Conservation (phyloP, 306 rosid species). For the Luffa acutangula region DNA sequence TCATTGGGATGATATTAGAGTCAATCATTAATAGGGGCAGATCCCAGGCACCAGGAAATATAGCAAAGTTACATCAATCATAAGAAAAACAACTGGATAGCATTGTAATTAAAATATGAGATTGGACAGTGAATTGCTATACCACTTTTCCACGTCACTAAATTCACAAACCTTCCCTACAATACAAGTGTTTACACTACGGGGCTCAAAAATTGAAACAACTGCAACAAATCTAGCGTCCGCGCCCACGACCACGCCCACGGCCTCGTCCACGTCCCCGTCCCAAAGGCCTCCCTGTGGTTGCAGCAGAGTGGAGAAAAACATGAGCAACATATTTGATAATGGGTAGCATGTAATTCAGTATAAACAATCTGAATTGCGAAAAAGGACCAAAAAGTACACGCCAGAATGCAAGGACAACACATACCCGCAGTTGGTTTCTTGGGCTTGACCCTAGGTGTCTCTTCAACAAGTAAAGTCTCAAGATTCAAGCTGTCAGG, state of each 20-base stretch:
- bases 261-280: constrained; percentile 84
- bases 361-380: not conserved
- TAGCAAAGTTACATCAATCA: constrained; percentile 1
- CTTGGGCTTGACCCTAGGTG: constrained; percentile 91
- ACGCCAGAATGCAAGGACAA: not conserved
- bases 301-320: constrained; percentile 9
- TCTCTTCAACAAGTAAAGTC: constrained; percentile 64
- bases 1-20: not conserved
- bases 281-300: constrained; percentile 75
- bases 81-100: not conserved
- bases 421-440: constrained; percentile 84
- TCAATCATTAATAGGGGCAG: not conserved
- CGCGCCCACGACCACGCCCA: constrained; percentile 75
- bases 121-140: not conserved
- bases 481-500: constrained; percentile 72
- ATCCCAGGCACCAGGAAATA: not conserved
- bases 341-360: not conserved
- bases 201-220: constrained; percentile 20
- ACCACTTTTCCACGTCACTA: not conserved
- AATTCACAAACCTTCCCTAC: constrained; percentile 4
- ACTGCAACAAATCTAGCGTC: constrained; percentile 25
- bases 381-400: not conserved
- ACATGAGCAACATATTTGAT: not conserved
- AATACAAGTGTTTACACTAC: constrained; percentile 9
- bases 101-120: constrained; percentile 3